Percentiles rank a stretch among this genome's conserved stretches.
Conservation (phyloP, 225 moss, liverwort and hornwort species). For the Lunularia cruciata region DNA sequence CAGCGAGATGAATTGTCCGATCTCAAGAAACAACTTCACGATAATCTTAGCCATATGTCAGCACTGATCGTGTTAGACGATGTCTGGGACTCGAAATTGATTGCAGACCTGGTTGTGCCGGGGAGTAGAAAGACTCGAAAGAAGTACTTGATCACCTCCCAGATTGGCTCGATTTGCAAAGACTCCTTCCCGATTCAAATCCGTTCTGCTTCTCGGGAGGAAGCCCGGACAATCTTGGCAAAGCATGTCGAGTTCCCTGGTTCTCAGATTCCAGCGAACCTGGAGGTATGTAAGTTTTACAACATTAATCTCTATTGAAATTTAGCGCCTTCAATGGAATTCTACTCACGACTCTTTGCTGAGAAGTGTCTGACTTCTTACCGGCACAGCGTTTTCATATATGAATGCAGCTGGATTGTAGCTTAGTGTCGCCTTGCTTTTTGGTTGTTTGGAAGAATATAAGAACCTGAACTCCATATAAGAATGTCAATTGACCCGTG, state of each 20-base stretch:
- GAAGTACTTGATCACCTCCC: neutral
- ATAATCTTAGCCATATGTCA: neutral
- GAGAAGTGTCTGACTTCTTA: too few relatives aligned
- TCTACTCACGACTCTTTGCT: too few relatives aligned
- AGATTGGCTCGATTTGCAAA: neutral
- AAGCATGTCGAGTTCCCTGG: neutral
- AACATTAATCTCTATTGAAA: neutral
- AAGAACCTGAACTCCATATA: too few relatives aligned
- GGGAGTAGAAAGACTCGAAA: neutral
- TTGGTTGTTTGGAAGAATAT: too few relatives aligned
- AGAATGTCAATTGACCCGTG: neutral
- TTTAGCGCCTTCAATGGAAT: too few relatives aligned
- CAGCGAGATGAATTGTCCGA: neutral
- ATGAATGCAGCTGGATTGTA: too few relatives aligned
- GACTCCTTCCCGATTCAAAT: neutral
- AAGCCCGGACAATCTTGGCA: neutral
- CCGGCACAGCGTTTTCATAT: too few relatives aligned
- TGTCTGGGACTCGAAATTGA: neutral
- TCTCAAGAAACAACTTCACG: neutral
- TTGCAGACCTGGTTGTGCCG: neutral
- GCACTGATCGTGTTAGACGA: neutral
- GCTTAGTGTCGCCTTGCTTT: too few relatives aligned
- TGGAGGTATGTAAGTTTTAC: neutral
- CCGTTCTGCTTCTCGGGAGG: neutral
- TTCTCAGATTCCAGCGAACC: neutral